These are phyloP conservation scores for Parietaria judaica DNA, from an alignment of 306 rosid genomes.

Conservation along the genomic window DNA sequence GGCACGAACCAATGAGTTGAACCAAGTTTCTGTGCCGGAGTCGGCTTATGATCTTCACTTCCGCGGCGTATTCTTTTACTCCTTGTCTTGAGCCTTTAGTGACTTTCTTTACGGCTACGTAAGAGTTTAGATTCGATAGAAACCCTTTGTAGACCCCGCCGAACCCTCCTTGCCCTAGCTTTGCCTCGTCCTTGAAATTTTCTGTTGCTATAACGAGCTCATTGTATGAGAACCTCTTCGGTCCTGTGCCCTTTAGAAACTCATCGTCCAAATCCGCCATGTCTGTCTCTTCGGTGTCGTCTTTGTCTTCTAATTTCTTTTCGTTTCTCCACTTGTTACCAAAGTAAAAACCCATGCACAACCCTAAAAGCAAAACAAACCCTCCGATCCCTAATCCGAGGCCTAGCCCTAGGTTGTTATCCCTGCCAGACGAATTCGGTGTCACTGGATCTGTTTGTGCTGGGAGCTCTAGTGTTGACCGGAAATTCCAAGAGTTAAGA, in stretches of 20 bases:
- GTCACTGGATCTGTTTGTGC: not conserved
- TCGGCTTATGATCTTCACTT: constrained; percentile 30
- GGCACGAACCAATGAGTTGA: constrained; percentile 39
- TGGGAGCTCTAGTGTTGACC: not conserved
- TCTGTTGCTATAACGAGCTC: constrained; percentile 27
- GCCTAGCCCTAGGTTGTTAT: not conserved
- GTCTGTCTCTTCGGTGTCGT: too few relatives aligned
- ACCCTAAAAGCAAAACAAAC: not conserved
- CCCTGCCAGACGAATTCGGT: not conserved
- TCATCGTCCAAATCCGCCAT: constrained; percentile 18
- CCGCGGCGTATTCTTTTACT: constrained; percentile 25
- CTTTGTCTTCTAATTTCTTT: too few relatives aligned
- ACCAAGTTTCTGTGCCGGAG: constrained; percentile 37
- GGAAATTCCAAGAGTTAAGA: constrained; percentile 18
- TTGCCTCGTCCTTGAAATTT: constrained; percentile 22
- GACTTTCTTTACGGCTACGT: constrained; percentile 35
- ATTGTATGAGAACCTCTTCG: constrained; percentile 24
- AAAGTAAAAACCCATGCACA: not conserved
- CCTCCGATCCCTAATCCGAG: constrained; percentile 12
- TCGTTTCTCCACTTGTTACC: constrained; percentile 18
- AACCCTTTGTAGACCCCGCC: constrained; percentile 38
- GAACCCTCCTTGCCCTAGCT: constrained; percentile 44
- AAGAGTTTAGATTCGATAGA: not conserved
- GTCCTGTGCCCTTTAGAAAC: constrained; percentile 23
- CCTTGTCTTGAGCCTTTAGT: constrained; percentile 31